These are phyloP conservation scores for Fusarium sp. DNA, from an alignment of 2,329 filamentous ascomycete genomes.

Conservation along the genomic window DNA sequence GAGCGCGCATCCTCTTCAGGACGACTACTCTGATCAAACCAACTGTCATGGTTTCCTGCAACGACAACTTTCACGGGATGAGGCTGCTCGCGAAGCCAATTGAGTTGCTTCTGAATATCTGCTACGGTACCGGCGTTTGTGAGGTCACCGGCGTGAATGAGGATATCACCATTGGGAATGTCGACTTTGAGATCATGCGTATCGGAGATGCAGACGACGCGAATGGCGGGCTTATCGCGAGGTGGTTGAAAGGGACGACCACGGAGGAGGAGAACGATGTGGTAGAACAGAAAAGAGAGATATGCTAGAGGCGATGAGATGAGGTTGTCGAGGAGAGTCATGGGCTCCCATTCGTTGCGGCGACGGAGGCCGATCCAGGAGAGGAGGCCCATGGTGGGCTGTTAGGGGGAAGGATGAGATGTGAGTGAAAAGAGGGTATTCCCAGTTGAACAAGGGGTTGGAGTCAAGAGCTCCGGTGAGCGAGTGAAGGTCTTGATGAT, in stretches of 20 bases:
- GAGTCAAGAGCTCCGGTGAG: neutral
- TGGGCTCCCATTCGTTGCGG: conserved; percentile 62
- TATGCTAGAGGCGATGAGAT: conserved; percentile 78
- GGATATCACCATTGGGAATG: conserved; percentile 83
- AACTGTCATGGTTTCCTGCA: conserved; percentile 91
- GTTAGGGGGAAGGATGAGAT: neutral
- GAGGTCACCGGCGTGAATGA: conserved; percentile 92
- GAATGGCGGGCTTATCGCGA: conserved; percentile 70
- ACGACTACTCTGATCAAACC: conserved; percentile 79
- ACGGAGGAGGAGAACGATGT: conserved; percentile 76
- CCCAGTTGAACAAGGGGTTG: neutral
- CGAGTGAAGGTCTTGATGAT: neutral
- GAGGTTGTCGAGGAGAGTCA: conserved; percentile 72
- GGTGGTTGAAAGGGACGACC: conserved; percentile 74
- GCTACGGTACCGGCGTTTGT: conserved; percentile 78
- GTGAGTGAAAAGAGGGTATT: neutral
- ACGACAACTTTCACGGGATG: conserved; percentile 87
- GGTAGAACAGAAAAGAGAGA: conserved; percentile 74
- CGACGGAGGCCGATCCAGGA: conserved; percentile 64
- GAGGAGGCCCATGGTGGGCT: conserved; percentile 61
- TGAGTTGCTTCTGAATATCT: conserved; percentile 85
- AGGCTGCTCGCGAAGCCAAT: conserved; percentile 83
- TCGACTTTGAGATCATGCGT: conserved; percentile 78
- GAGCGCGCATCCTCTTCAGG: conserved; percentile 68
- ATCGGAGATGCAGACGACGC: conserved; percentile 90